These are phyloP conservation scores for Oryza coarctata DNA, from an alignment of 176 grass and related monocot genomes.

Conservation along the genomic window DNA sequence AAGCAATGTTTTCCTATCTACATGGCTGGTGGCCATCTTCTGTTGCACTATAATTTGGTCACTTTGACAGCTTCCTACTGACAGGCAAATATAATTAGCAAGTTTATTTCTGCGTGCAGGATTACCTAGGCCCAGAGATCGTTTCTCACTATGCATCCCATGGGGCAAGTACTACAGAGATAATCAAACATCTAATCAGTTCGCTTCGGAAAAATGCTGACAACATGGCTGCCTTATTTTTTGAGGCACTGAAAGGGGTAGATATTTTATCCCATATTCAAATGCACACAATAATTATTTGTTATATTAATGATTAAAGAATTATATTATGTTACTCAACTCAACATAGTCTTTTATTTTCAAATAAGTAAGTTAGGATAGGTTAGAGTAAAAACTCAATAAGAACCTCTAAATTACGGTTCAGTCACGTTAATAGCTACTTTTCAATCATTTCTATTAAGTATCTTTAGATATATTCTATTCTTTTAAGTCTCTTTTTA, in stretches of 20 bases:
- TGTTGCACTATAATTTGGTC: not conserved
- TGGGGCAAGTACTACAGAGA: constrained; percentile 72
- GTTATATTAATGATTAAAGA: not conserved
- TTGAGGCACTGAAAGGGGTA: constrained; percentile 89
- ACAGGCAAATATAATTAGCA: constrained; percentile 1
- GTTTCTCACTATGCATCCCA: constrained; percentile 89
- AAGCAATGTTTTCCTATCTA: constrained; percentile 23
- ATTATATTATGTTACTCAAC: not conserved
- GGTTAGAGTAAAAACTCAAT: too few relatives aligned
- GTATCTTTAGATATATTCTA: too few relatives aligned
- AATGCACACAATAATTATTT: constrained; percentile 5
- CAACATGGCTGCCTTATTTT: constrained; percentile 67
- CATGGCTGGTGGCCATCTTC: not conserved
- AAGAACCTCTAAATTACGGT: too few relatives aligned
- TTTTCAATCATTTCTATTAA: too few relatives aligned
- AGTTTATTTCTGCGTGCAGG: constrained; percentile 48
- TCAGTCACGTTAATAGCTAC: too few relatives aligned
- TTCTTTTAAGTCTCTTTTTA: too few relatives aligned
- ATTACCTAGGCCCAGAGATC: constrained; percentile 88
- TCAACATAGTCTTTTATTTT: too few relatives aligned
- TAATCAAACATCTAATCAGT: constrained; percentile 88
- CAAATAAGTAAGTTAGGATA: too few relatives aligned
- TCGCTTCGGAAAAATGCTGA: constrained; percentile 69
- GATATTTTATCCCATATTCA: constrained; percentile 27
- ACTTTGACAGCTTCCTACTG: not conserved